Conservation (phyloP, 192 early-diverging fungal genomes). For the Backusella liffmaniae region DNA sequence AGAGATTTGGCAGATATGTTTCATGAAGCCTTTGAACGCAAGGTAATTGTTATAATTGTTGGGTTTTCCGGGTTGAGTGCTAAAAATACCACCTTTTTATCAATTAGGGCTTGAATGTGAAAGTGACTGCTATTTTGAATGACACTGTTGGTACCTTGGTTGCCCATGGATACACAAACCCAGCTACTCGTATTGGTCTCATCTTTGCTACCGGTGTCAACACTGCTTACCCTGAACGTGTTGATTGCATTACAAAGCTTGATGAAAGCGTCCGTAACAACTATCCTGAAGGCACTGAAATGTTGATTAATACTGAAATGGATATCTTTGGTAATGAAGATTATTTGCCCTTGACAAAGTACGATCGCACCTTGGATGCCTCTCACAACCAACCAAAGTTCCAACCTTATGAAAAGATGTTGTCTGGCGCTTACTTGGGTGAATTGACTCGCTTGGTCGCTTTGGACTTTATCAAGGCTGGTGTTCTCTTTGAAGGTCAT, state of each 20-base stretch:
- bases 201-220: constrained; percentile 96
- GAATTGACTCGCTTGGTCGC: constrained; percentile 82
- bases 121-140: constrained; percentile 89
- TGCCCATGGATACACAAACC: constrained; percentile 83
- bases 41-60: constrained; percentile 35
- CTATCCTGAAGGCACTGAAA: constrained; percentile 58
- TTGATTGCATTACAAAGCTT: constrained; percentile 78
- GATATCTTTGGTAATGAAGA: constrained; percentile 75
- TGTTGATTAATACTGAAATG: constrained; percentile 97
- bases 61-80: background rate
- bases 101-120: constrained; percentile 59
- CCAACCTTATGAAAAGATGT: constrained; percentile 96
- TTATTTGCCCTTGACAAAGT: constrained; percentile 83
- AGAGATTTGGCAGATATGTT: constrained; percentile 85
- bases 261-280: constrained; percentile 39
- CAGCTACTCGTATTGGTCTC: constrained; percentile 77
- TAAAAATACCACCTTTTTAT: background rate
- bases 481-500: constrained; percentile 71
- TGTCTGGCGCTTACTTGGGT: constrained; percentile 93
- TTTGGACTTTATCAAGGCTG: constrained; percentile 79
- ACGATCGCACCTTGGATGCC: constrained; percentile 82
- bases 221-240: constrained; percentile 90
- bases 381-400: constrained; percentile 75
- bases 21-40: constrained; percentile 72
- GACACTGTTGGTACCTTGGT: constrained; percentile 95